These are phyloP conservation scores for Fusarium sp. DNA, from an alignment of 2,329 filamentous ascomycete species.

Conservation along the genomic window DNA sequence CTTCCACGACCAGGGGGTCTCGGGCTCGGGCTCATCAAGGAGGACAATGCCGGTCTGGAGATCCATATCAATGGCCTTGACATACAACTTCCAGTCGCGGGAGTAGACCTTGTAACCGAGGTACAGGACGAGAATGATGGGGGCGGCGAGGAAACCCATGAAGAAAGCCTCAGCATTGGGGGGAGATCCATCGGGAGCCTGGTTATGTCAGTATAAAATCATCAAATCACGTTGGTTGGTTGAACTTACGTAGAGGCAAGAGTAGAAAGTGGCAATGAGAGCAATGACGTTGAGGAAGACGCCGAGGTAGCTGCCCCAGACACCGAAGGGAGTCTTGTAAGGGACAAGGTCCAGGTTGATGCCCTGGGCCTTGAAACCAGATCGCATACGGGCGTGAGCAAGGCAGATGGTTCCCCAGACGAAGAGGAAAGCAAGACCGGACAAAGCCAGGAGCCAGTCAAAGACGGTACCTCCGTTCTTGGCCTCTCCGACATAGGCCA, in stretches of 20 bases:
- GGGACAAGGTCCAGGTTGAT: conserved; percentile 78
- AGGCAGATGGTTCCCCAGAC: conserved; percentile 88
- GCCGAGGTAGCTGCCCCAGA: conserved; percentile 84
- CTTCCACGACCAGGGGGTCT: conserved; percentile 66
- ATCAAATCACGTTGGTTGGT: no score
- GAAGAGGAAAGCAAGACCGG: conserved; percentile 77
- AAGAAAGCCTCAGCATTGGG: conserved; percentile 78
- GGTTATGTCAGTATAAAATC: neutral
- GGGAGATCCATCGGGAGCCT: conserved; percentile 65
- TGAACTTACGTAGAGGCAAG: conserved; percentile 44
- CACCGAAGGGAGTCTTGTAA: conserved; percentile 80
- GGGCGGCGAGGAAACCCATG: conserved; percentile 72
- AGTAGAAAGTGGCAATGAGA: conserved; percentile 87
- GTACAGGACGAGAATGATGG: conserved; percentile 74
- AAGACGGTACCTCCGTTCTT: conserved; percentile 71
- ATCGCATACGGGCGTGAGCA: conserved; percentile 88
- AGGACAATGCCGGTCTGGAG: conserved; percentile 81
- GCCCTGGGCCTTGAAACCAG: conserved; percentile 74
- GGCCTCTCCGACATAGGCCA: conserved; percentile 79
- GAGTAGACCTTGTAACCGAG: conserved; percentile 79
- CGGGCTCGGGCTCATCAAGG: conserved; percentile 65
- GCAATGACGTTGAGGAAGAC: conserved; percentile 78
- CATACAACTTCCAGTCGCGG: conserved; percentile 65
- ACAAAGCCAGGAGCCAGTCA: conserved; percentile 81
- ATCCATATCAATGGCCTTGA: conserved; percentile 81